Base-by-base conservation (phyloP, 352 stramenopile species). In the Peronospora tabacina region DNA sequence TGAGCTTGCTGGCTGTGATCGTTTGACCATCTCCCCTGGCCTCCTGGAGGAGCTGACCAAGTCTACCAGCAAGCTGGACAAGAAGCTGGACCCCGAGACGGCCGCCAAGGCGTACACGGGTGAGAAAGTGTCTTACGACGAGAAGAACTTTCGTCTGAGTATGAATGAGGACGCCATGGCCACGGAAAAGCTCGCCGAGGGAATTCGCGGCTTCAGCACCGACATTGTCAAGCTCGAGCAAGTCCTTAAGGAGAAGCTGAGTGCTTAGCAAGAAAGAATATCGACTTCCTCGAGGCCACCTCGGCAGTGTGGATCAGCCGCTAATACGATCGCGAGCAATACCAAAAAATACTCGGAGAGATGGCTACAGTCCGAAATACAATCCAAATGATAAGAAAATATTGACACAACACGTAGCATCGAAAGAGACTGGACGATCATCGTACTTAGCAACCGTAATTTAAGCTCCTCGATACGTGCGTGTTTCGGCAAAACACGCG, bases 151-250 rank as follows among this genome's bases (percentile, higher is more conserved):
- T 80, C 90, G 97, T 53, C 92, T 97, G 82, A 96, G 91, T 74
- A 82, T 99, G 73, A 99, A 99, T 77, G 88, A 96, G 51, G 96
- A 99, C 72, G 71, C 75, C 26, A 98, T 98, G 86, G 96, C 94
- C 39, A 97, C 83, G 20, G 95, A 98, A 55, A 99, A 99, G 80
- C 83, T 99, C 19, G 71, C 86, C 8, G 95, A 99, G 70, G 97
- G 96, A 20, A 98, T 99, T 68, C 86, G 91, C 55, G 87, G 89
- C 42, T 99, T 99, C 67, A 89, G 88, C 47, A 83, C 75, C 12
- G 97, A 99, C 75, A 98, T 98, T 51, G 82, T 97, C 49, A 98
- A 99, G 77, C 85, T 99, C 20, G 96, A 99, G 79, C 79, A 90
- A 30, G 97, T 99, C 68, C 79, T 99, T 24, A 95, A 97, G 70